Evolutionary conservation across 352 stramenopile genomes (phyloP), one percentile per base, ranked within the genome.

Genomic region (Blastocystis sp.): DNA sequence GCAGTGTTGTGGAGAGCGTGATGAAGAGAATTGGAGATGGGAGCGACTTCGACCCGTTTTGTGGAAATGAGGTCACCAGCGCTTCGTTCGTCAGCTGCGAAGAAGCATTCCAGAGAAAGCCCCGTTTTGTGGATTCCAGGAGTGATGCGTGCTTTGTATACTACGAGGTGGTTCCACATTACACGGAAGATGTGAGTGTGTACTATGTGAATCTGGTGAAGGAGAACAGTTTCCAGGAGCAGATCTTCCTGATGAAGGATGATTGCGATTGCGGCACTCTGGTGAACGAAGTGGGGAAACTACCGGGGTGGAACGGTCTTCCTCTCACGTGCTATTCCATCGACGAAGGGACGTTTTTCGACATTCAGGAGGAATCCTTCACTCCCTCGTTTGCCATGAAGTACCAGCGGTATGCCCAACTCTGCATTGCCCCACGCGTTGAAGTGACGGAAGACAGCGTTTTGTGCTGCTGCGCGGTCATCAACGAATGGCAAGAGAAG

Each of bases 141-240:
- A 55, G 33, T 70, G 51, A 35, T 24, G 74, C 67, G 50, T 2
- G 67, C 12, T 85, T 85, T 29, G 26, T 66, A 39, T 69, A 69
- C 35, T 85, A 69, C 45, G 74, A 85, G n/a, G 74, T 85, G 50
- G 41, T 61, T 85, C 41, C 55, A 26, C 12, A 37, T 26, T 41
- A 45, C 41, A 6, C 41, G 6, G 24, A 66, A 24, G n/a, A 24
- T 37, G 24, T n/a, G 12, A 55, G 59, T 33, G 35, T 70, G 37
- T 19, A 69, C 26, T 85, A 85, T 50, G 74, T 85, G 51, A 85
- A 85, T 31, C n/a, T 85, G 3, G 31, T 85, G 29, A 69, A 3
- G 24, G 74, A 85, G 24, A 24, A 67, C 26, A 31, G 70, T 2
- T 85, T 51, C 66, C 16, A 85, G 45, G 74, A 85, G 60, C 12